phyloP scores from a whole-genome alignment of 1,284 basidiomycete genomes.

The Xerocomus amazonicus region DNA sequence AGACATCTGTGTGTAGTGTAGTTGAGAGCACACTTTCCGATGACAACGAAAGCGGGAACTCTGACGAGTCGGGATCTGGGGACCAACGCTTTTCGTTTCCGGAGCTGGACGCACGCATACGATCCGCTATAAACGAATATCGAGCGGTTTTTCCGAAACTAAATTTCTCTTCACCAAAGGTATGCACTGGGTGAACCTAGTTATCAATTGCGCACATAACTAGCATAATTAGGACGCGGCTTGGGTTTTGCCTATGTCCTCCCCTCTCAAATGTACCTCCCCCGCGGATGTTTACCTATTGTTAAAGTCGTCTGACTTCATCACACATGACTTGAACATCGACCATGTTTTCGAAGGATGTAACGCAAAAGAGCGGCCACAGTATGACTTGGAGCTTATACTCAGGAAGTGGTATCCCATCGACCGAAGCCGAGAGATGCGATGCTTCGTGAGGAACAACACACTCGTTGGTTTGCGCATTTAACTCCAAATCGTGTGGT shows the following conservation, averaged over 20 bases:
- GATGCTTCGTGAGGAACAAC: slow-evolving; percentile 81
- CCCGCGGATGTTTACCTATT: slow-evolving; percentile 91
- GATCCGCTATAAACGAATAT: slow-evolving; percentile 65
- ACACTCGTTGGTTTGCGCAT: slow-evolving; percentile 60
- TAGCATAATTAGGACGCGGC: slow-evolving; percentile 69
- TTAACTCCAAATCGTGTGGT: background rate
- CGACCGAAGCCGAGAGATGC: slow-evolving; percentile 77
- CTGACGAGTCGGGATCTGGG: slow-evolving; percentile 40
- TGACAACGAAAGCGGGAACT: slow-evolving; percentile 37
- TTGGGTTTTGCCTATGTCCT: slow-evolving; percentile 87
- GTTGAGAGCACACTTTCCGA: slow-evolving; percentile 55
- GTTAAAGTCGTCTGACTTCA: slow-evolving; percentile 91
- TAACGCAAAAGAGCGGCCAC: slow-evolving; percentile 20
- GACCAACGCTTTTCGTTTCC: slow-evolving; percentile 62
- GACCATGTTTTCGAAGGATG: slow-evolving; percentile 65
- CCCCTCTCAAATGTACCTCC: slow-evolving; percentile 81
- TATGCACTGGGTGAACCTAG: slow-evolving; percentile 32
- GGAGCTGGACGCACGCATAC: slow-evolving; percentile 72
- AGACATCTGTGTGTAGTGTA: slow-evolving; percentile 37
- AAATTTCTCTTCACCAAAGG: slow-evolving; percentile 90
- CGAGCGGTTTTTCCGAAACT: slow-evolving; percentile 92
- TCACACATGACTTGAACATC: slow-evolving; percentile 73
- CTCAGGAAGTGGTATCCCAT: slow-evolving; percentile 90
- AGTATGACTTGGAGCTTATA: slow-evolving; percentile 79
- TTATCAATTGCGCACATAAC: background rate